phyloP scores from a whole-genome alignment of 2,329 filamentous ascomycete genomes.

The Sclerotinia sclerotiorum region DNA sequence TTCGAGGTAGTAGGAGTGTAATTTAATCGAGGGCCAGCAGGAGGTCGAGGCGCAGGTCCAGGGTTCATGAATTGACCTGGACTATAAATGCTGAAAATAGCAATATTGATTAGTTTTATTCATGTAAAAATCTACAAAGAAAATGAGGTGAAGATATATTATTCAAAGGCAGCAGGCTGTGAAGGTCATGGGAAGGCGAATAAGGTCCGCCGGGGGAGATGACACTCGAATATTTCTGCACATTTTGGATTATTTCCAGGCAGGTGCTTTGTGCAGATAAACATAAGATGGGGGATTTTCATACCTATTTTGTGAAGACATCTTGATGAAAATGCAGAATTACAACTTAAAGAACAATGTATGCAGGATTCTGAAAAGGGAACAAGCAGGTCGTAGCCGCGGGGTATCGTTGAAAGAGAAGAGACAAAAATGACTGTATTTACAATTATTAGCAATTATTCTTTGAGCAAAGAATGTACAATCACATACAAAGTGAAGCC shows the following conservation, averaged over 20 bases:
- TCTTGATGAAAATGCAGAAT: constrained; percentile 31
- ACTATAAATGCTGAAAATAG: constrained; percentile 52
- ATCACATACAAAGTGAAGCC: constrained; percentile 20
- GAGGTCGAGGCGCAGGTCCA: constrained; percentile 88
- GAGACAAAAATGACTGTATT: constrained; percentile 17
- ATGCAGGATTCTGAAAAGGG: constrained; percentile 18
- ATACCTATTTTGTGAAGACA: constrained; percentile 41
- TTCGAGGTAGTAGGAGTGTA: constrained; percentile 72
- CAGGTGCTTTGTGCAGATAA: constrained; percentile 30
- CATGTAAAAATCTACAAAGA: constrained; percentile 13
- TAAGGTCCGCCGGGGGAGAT: neutral
- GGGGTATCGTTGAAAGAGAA: constrained; percentile 37
- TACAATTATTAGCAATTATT: constrained; percentile 11
- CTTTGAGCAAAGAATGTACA: neutral
- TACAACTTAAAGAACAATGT: constrained; percentile 26
- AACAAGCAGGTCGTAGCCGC: constrained; percentile 28
- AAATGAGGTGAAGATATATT: constrained; percentile 17
- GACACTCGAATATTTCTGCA: neutral
- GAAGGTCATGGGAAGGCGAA: neutral
- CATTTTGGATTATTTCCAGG: constrained; percentile 12
- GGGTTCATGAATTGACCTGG: constrained; percentile 89
- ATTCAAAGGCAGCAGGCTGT: constrained; percentile 9
- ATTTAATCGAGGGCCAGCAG: constrained; percentile 76
- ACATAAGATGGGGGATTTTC: constrained; percentile 24
- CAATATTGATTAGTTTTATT: constrained; percentile 19